These are phyloP conservation scores for Pseudonectria buxi DNA, from an alignment of 2,329 filamentous ascomycete species.

Conservation along the genomic window DNA sequence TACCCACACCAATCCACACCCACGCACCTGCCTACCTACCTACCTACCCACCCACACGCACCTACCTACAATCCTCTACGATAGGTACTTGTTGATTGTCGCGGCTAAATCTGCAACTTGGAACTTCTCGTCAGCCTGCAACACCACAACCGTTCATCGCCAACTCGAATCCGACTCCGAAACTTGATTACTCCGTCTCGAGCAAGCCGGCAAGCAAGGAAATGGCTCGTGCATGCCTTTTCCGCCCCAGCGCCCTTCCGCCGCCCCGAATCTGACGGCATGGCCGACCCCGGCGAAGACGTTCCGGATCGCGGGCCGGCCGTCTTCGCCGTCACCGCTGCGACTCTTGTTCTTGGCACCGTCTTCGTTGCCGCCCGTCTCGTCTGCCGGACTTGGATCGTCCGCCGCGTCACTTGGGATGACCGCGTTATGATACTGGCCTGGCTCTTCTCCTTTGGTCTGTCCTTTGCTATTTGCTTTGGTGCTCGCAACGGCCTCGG, in stretches of 20 bases:
- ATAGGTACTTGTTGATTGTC: too few species aligned
- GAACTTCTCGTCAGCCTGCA: neutral
- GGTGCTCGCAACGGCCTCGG: conserved; percentile 61
- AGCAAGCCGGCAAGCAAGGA: conserved; percentile 5
- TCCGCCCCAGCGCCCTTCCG: conserved; percentile 9
- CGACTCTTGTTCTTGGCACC: conserved; percentile 62
- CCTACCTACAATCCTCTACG: too few species aligned
- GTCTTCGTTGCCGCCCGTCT: conserved; percentile 70
- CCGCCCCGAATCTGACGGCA: conserved; percentile 12
- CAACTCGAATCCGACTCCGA: neutral
- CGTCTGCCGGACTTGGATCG: conserved; percentile 64
- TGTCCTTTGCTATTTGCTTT: conserved; percentile 60
- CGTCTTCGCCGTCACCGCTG: conserved; percentile 64
- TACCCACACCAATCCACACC: too few species aligned
- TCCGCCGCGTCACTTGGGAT: conserved; percentile 65
- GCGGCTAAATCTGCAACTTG: too few species aligned
- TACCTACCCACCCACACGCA: too few species aligned
- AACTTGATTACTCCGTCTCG: neutral
- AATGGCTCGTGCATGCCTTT: conserved; percentile 14
- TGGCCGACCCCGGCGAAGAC: conserved; percentile 23
- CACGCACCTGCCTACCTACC: too few species aligned
- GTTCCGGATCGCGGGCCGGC: conserved; percentile 48
- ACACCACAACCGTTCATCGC: conserved; percentile 1
- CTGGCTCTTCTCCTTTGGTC: conserved; percentile 64
- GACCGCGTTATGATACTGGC: conserved; percentile 76